Conservation (phyloP, 2,329 filamentous ascomycete species). For the Tympanopsis confertula region DNA sequence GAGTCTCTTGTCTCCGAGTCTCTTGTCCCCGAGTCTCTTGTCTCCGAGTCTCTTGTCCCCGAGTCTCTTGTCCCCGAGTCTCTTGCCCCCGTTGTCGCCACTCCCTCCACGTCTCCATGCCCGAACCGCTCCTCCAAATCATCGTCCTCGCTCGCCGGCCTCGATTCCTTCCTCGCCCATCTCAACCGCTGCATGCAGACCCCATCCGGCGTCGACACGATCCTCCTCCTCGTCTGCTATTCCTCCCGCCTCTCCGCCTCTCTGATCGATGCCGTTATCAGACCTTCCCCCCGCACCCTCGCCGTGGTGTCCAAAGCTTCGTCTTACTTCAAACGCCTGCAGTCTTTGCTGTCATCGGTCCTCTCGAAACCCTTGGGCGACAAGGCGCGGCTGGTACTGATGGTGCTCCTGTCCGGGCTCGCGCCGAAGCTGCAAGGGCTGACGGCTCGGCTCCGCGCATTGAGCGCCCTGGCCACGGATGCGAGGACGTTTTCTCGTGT, state of each 20-base stretch:
- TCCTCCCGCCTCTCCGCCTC: conserved; percentile 41
- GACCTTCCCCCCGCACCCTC: conserved; percentile 35
- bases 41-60: no score
- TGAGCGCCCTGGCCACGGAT: conserved; percentile 59
- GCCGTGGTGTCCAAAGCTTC: conserved; percentile 38
- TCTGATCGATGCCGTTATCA: conserved; percentile 39
- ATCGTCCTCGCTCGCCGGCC: conserved; percentile 23
- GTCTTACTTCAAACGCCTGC: conserved; percentile 35
- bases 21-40: no score
- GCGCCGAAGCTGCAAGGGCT: conserved; percentile 25
- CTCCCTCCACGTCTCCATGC: no score
- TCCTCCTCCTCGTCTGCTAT: conserved; percentile 61
- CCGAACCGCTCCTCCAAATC: no score
- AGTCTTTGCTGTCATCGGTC: conserved; percentile 23
- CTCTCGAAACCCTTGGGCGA: conserved; percentile 29
- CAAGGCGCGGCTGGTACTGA: conserved; percentile 25
- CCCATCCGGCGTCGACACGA: conserved; percentile 56
- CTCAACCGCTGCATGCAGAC: conserved; percentile 55
- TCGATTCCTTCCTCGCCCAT: conserved; percentile 41
- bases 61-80: no score
- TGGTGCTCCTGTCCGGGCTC: conserved; percentile 29
- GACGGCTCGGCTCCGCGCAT: conserved; percentile 36
- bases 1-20: no score
- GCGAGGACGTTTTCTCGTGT: conserved; percentile 63
- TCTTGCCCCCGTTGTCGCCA: no score